Evolutionary conservation across 2,329 filamentous ascomycete genomes (phyloP).

Genomic region (Penicillium sp.): DNA sequence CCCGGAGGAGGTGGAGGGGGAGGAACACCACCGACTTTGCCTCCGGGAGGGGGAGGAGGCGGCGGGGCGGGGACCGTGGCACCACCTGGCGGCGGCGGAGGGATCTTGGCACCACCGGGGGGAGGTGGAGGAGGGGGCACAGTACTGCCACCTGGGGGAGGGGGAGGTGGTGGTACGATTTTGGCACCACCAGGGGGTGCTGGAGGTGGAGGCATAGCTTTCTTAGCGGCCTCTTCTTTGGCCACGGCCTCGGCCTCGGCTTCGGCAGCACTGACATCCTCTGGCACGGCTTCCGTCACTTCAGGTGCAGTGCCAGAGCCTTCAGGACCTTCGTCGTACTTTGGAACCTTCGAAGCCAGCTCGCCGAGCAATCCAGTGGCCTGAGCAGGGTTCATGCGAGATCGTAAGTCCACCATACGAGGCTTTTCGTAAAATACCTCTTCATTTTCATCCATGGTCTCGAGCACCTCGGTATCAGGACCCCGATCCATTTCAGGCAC

Average conservation of each 20-base stretch:
- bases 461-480: constrained; percentile 35
- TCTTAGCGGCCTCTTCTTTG: constrained; percentile 9
- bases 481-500: constrained; percentile 39
- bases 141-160: constrained; percentile 43
- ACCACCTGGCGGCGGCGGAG: constrained; percentile 44
- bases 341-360: constrained; percentile 72
- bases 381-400: constrained; percentile 61
- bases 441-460: constrained; percentile 54
- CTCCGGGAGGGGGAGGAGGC: constrained; percentile 46
- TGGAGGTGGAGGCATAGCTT: constrained; percentile 15
- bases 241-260: background rate
- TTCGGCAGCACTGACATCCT: constrained; percentile 59
- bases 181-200: constrained; percentile 16
- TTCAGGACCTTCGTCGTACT: constrained; percentile 57
- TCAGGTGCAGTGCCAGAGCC: constrained; percentile 8
- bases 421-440: constrained; percentile 74
- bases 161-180: constrained; percentile 41
- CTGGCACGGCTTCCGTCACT: constrained; percentile 51
- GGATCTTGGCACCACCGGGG: constrained; percentile 42
- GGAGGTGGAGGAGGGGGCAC: constrained; percentile 41
- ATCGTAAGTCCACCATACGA: constrained; percentile 73
- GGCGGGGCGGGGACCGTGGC: constrained; percentile 43
- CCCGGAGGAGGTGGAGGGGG: constrained; percentile 39
- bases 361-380: constrained; percentile 67
- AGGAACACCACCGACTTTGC: constrained; percentile 24